Evolutionary conservation across 768 basidiomycete species (phyloP).

Genomic region (Clitopilus hobsonii): DNA sequence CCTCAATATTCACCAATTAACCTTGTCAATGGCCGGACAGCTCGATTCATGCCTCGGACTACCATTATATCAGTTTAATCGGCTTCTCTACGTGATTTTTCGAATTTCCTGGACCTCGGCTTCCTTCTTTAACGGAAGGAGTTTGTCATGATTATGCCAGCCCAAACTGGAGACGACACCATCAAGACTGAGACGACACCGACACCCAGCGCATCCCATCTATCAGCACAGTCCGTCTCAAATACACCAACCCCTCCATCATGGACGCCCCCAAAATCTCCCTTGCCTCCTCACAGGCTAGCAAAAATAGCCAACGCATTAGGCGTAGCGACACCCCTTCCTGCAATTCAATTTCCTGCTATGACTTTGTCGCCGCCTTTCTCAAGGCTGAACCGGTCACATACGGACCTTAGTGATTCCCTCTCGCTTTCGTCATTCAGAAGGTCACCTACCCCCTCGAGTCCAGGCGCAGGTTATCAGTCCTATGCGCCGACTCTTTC

Average conservation of each 20-base stretch:
- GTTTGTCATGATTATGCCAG: not conserved
- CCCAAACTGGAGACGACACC: not conserved
- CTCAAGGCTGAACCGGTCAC: conserved; percentile 23
- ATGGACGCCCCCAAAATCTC: conserved; percentile 68
- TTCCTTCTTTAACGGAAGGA: not conserved
- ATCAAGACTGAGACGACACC: conserved; percentile 16
- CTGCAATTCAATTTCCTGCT: conserved; percentile 32
- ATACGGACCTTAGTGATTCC: conserved; percentile 25
- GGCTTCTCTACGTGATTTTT: not conserved
- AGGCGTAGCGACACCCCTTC: conserved; percentile 72
- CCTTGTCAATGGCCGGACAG: not conserved
- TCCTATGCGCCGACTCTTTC: conserved; percentile 42
- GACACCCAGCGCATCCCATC: conserved; percentile 1
- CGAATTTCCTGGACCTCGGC: not conserved
- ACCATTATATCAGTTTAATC: not conserved
- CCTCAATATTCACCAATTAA: not conserved
- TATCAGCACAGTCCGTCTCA: conserved; percentile 3
- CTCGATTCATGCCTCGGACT: not conserved
- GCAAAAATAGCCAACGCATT: conserved; percentile 85
- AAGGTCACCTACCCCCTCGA: conserved; percentile 50
- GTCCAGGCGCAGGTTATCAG: conserved; percentile 34
- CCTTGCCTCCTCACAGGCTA: conserved; percentile 70
- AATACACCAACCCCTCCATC: conserved; percentile 25
- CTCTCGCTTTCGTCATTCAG: conserved; percentile 35
- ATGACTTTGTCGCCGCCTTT: conserved; percentile 16